Base-by-base conservation (phyloP, 192 early-diverging fungal genomes). In the Entomortierella beljakovae region DNA sequence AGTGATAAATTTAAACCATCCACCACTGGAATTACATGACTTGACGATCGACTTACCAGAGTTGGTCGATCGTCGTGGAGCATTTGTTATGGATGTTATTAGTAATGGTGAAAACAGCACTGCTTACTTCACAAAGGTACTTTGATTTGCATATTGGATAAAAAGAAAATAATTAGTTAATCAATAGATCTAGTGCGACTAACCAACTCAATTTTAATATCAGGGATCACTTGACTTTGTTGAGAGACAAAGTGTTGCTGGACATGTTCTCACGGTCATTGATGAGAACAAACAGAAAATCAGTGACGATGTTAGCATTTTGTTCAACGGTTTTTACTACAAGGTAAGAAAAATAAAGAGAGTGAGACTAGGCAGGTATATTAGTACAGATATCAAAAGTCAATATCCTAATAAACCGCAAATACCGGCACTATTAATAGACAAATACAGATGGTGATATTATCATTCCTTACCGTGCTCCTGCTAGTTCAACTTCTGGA, bases 21-120 rank as follows among this genome's bases (percentile, higher is more conserved):
- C 70, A 6, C 37, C 71, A 0, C 61, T 84, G 33, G 62, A 70
- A 20, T 74, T 86, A 54, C 76, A 80, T 20, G 62, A 70, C 0
- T 42, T 77, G 15, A 20, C 28, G 2, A 63, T 69, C 3, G 49
- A 82, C 23, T 57, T 80, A 5, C 64, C 71, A 8, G 84, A 85
- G 33, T 28, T 81, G 11, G 67, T 80, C n/a, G 50, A 60, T 22
- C 75, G 84, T 20, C 67, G 86, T 16, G 86, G 86, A 7, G 64
- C 72, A 10, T 87, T 84, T 80, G 68, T 87, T 1, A 66, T 87
- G 61, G 86, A 87, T 56, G 69, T 87, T 8, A 72, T 87, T 13
- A 63, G 82, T 29, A 81, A 80, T 38, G 58, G 73, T 16, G 61
- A 83, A 42, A 84, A 80, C 46, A 79, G 81, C 43, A 56, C 70